Conservation (phyloP, 2,329 filamentous ascomycete species). For the Teratosphaeria epicoccoides region DNA sequence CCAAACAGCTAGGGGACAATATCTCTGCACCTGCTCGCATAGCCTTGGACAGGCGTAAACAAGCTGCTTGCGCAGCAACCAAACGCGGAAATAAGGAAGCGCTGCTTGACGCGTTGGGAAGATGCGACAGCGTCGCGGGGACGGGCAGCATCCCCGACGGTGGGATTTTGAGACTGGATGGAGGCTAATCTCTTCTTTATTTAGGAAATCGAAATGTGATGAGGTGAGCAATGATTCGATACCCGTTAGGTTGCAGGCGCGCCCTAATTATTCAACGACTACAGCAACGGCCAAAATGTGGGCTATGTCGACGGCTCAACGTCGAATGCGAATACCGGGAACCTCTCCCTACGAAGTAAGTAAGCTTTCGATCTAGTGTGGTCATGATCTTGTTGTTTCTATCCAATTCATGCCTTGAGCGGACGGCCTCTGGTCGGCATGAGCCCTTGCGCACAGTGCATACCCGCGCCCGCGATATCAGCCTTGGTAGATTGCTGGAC, state of each 20-base stretch:
- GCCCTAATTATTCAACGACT: neutral
- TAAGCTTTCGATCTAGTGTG: neutral
- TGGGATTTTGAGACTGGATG: neutral
- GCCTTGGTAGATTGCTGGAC: too few species aligned
- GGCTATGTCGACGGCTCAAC: constrained; percentile 47
- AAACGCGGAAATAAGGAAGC: neutral
- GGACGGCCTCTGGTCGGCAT: too few species aligned
- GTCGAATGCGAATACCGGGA: constrained; percentile 52
- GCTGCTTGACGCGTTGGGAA: neutral
- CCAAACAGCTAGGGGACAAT: neutral
- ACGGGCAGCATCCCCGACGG: constrained; percentile 3
- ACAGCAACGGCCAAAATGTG: constrained; percentile 13
- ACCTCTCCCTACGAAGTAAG: constrained; percentile 53
- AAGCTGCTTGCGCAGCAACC: neutral
- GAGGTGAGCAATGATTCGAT: constrained; percentile 44
- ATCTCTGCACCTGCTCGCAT: neutral
- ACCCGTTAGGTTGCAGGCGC: constrained; percentile 5
- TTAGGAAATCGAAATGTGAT: constrained; percentile 55
- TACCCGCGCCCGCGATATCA: too few species aligned
- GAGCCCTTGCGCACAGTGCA: too few species aligned
- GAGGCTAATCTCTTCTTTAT: constrained; percentile 4
- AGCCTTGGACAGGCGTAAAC: too few species aligned
- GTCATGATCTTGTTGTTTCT: too few species aligned
- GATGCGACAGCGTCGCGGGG: neutral
- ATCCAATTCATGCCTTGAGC: neutral